Base-by-base conservation (phyloP, 768 basidiomycete genomes). In the Pisolithus tinctorius region DNA sequence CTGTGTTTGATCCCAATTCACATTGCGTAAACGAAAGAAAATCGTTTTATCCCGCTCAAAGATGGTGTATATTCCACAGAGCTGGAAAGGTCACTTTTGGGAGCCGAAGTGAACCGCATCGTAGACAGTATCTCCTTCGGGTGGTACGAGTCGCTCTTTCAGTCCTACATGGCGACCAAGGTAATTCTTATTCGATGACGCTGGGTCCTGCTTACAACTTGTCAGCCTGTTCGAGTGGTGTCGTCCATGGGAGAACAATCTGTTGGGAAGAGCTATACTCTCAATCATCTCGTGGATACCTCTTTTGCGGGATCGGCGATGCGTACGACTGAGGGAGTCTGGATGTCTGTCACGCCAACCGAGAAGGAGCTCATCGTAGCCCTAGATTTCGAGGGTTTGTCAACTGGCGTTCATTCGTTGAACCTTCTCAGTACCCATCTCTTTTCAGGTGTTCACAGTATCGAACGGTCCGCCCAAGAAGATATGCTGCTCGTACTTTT, bases 191-290 rank as follows among this genome's bases (percentile, higher is more conserved):
- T 0, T 2, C 23, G 31, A 43, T 37, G 27, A 1, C 16, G 7
- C 16, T 14, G 27, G 11, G 50, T 13, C 52, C 20, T 6, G 1
- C 14, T 0, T 1, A 30, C 29, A 6, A 14, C 6, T 27, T 38
- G 10, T 43, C 36, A 83, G 79, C 81, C 80, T 2, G 81, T 84
- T 13, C 76, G 73, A 55, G 83, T 83, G 3, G 82, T 83, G 1
- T 81, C 82, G 0, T 84, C 82, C 0, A 83, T 83, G 82, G 82
- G 81, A 1, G 81, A 83, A 59, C 82, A 84, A 58, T 82, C 80
- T 0, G 82, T 84, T 1, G 83, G 82, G 0, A 83, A 83, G 56
- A 79, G 75, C 47, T 84, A 74, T 48, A 66, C 76, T 0, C 60
- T 83, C 36, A 83, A 83, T 47, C 83, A 84, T 54, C 67, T 84